Evolutionary conservation across 2,329 filamentous ascomycete genomes (phyloP), one percentile per base, ranked within the genome.

Genomic region (Xenoacremonium recifei): DNA sequence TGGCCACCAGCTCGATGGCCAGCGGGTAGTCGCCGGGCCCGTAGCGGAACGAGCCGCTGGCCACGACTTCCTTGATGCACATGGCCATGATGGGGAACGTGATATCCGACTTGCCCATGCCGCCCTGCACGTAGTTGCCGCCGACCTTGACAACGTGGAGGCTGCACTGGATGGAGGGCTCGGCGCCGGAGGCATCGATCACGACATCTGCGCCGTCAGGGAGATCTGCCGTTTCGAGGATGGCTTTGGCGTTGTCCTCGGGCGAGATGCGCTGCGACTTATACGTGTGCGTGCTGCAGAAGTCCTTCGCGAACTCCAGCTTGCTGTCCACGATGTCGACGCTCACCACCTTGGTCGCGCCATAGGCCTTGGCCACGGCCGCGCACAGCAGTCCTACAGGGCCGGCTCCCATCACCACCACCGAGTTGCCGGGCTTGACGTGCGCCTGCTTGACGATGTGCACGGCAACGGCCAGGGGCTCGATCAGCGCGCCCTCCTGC

Each of bases 11-110:
- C 50, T 89, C 81, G 34, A 96, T 76, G 4, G 89, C 89, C 6
- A 91, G 79, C 62, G 84, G 79, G 68, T 96, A 97, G 66, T 96
- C 92, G 16, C 91, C 91, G 40, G 82, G 79, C 4, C 85, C 85
- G 66, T 97, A 97, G 29, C 92, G 81, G 76, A 97, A 97, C 49
- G 85, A 91, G 17, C 92, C 92, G 61, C 85, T 87, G 35, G 87
- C 77, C 10, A 84, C 95, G 38, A 96, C 75, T 73, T 97, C 92
- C 72, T 96, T 96, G 37, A 84, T 77, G 65, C 90, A 95, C 61
- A 95, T 75, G 5, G 87, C 85, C 79, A 92, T 87, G 63, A 97
- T 95, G 38, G 92, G 92, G 72, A 96, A 96, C 7, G 69, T 87
- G 64, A 96, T 91, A 59, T 96, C 88, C 29, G 82, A 67, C 62